Conservation (phyloP, 257 asterid species). For the Salvia rosmarinus region DNA sequence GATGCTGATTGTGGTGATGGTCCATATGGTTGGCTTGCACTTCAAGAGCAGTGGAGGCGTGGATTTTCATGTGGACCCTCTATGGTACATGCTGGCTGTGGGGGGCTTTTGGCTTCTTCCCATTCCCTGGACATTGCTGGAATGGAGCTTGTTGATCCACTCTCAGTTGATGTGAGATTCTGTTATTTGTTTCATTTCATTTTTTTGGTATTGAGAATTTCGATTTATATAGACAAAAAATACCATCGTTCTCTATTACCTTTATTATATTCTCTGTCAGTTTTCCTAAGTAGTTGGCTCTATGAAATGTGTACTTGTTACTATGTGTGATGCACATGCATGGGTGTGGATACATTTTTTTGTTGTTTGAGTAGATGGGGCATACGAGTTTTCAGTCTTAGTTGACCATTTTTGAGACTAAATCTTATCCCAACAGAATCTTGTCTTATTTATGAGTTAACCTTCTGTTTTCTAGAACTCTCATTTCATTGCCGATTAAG, state of each 20-base stretch:
- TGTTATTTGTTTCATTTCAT: slow-evolving; percentile 6
- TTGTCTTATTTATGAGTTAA: background rate
- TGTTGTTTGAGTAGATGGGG: slow-evolving; percentile 12
- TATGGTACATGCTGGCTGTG: slow-evolving; percentile 99
- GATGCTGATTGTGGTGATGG: slow-evolving; percentile 99
- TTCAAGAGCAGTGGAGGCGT: slow-evolving; percentile 98
- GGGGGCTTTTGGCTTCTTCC: slow-evolving; percentile 91
- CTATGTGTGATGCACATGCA: background rate
- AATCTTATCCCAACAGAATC: slow-evolving; percentile 10
- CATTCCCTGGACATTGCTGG: slow-evolving; percentile 98
- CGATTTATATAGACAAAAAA: background rate
- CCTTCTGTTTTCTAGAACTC: slow-evolving; percentile 12
- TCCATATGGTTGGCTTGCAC: slow-evolving; percentile 94
- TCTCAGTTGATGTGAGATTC: slow-evolving; percentile 79
- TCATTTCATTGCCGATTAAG: slow-evolving; percentile 5
- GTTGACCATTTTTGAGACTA: slow-evolving; percentile 4
- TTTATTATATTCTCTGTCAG: slow-evolving; percentile 12
- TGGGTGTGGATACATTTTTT: slow-evolving; percentile 9
- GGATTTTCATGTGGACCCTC: slow-evolving; percentile 98
- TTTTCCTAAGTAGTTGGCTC: background rate
- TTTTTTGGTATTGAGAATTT: slow-evolving; percentile 16
- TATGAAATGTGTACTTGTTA: slow-evolving; percentile 3
- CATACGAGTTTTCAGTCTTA: background rate
- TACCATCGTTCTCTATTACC: slow-evolving; percentile 11
- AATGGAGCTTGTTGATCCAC: slow-evolving; percentile 95